phyloP scores from a whole-genome alignment of 2,329 filamentous ascomycete genomes.

The Aspergillus ibericus region DNA sequence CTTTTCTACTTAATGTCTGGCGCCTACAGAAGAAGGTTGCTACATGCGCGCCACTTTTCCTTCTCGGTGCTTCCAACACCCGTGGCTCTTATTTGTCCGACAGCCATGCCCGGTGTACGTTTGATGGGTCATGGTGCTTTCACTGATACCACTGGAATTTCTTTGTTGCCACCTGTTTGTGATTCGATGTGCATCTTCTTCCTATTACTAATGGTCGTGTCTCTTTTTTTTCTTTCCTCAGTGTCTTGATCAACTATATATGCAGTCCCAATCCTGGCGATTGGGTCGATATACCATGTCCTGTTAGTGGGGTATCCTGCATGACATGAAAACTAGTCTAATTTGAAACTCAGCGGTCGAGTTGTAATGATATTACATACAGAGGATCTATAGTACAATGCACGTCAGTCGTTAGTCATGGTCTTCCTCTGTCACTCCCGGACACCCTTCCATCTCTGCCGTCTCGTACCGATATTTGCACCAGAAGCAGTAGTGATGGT shows the following conservation, averaged over 20 bases:
- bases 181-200: background rate
- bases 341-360: background rate
- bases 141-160: background rate
- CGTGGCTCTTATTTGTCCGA: background rate
- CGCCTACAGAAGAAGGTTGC: background rate
- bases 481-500: slow-evolving; percentile 89
- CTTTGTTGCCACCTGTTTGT: background rate
- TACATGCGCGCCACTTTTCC: background rate
- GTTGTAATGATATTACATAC: background rate
- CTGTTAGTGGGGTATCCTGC: background rate
- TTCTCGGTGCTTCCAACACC: background rate
- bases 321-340: slow-evolving; percentile 1
- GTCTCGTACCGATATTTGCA: slow-evolving; percentile 79
- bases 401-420: slow-evolving; percentile 53
- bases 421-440: slow-evolving; percentile 83
- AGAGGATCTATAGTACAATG: slow-evolving; percentile 10
- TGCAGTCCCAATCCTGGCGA: background rate
- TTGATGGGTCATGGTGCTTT: background rate
- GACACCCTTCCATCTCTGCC: slow-evolving; percentile 81
- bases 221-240: background rate
- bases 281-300: background rate
- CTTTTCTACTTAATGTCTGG: background rate
- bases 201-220: too few species aligned
- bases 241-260: background rate
- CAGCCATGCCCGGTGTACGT: background rate